Evolutionary conservation across 352 stramenopile species (phyloP), one percentile per base, ranked within the genome.

Genomic region (Pythium myriotylum): DNA sequence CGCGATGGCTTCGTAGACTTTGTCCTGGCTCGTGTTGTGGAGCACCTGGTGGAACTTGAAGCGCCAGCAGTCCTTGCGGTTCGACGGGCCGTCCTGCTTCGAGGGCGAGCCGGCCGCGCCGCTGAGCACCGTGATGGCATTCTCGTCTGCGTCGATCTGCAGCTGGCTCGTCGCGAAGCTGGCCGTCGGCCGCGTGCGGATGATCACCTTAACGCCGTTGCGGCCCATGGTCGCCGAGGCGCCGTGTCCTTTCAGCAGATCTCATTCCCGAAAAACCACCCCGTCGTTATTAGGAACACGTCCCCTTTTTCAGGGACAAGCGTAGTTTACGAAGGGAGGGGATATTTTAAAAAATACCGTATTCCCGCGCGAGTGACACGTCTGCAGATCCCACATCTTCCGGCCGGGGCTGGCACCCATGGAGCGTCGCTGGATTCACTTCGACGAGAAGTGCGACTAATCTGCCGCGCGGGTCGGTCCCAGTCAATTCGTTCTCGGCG

Each of bases 11-110:
- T 96, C 86, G 67, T 98, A 97, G 14, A 97, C 89, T 33, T 89
- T 89, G 59, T 96, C 86, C 67, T 98, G 90, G 14, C 76, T 79
- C 14, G 82, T 89, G 68, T 98, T 96, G 77, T 97, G 90, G 51
- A 97, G 79, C 56, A 97, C 82, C 59, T 97, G 90, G 59, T 97
- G 87, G 63, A 95, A 97, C 62, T 95, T 91, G 68, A 97, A 97
- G 41, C 85, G 84, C 82, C 82, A 94, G 46, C 76, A 90, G 56
- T 90, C 82, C 51, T 92, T 92, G 40, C 79, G 80, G 70, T 94
- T 94, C 1, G 77, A 90, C 12, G 82, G 85, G 1, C 56, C 67
- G 7, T 59, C 66, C 13, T 62, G 56, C n/a, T 74, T 72, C 8
- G 74, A 65, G 5, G 73, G 68, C 13, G 75, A 79, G 13, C 66